Percentiles rank a stretch among this genome's conserved stretches.
Conservation (phyloP, 371 early-diverging fungal genomes). For the Mortierella sp. region DNA sequence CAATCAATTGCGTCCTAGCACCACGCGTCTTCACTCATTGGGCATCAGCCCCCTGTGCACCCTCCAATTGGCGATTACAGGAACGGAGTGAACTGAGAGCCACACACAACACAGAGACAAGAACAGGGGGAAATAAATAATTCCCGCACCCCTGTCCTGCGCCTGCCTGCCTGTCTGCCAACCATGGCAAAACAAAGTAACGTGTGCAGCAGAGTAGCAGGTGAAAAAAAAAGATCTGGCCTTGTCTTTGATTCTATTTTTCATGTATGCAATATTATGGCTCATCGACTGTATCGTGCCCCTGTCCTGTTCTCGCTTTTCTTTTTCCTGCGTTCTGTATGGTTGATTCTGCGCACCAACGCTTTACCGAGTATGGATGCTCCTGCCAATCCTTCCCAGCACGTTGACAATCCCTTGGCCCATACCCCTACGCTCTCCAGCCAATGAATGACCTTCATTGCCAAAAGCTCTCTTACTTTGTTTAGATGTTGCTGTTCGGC, state of each 20-base stretch:
- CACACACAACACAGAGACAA: not conserved
- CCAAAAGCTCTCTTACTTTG: not conserved
- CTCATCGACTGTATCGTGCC: not conserved
- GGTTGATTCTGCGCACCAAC: not conserved
- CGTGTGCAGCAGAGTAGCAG: not conserved
- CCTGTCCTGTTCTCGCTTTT: not conserved
- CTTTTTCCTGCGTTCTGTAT: not conserved
- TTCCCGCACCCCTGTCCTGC: not conserved
- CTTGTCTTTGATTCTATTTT: not conserved
- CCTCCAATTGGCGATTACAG: not conserved
- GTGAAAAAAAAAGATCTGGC: not conserved
- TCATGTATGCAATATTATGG: not conserved
- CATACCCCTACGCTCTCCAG: not conserved
- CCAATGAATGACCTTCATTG: slow-evolving; percentile 3
- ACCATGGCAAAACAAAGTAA: not conserved
- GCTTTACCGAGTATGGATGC: not conserved
- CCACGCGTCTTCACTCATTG: slow-evolving; percentile 26
- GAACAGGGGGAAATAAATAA: not conserved
- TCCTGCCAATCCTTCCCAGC: slow-evolving; percentile 20
- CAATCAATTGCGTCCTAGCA: slow-evolving; percentile 9
- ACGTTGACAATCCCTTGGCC: slow-evolving; percentile 31
- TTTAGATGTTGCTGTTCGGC: slow-evolving; percentile 5
- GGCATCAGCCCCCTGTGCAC: slow-evolving; percentile 15
- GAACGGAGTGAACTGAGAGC: not conserved
- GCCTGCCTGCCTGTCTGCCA: too few species aligned